These are phyloP conservation scores for Dictyostelium capitatum DNA, from an alignment of 78 protist genomes.

Conservation along the genomic window DNA sequence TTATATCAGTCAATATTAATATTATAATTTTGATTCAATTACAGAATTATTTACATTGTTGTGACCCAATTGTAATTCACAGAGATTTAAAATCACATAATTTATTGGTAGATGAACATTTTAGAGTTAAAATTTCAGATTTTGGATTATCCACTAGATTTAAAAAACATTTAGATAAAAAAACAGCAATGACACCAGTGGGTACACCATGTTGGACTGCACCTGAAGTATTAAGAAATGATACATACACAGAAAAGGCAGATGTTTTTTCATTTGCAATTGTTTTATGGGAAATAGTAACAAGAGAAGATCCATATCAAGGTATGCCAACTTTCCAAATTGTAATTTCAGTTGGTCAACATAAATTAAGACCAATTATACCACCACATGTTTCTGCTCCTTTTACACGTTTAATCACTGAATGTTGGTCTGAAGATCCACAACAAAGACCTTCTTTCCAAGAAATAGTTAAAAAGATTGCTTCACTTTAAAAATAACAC, in stretches of 20 bases:
- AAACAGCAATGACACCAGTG: conserved; percentile 77
- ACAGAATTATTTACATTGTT: conserved; percentile 80
- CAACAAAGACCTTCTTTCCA: conserved; percentile 80
- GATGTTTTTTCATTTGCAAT: conserved; percentile 77
- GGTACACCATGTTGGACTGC: conserved; percentile 85
- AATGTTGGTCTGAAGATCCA: conserved; percentile 82
- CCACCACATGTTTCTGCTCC: conserved; percentile 74
- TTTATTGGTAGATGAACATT: conserved; percentile 86
- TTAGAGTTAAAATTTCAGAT: conserved; percentile 82
- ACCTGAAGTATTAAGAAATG: conserved; percentile 70
- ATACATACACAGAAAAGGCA: conserved; percentile 70
- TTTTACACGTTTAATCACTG: conserved; percentile 51
- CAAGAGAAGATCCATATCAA: conserved; percentile 78
- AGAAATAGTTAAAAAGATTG: conserved; percentile 62
- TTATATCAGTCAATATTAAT: neutral
- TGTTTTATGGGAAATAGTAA: conserved; percentile 76
- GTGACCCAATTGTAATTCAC: conserved; percentile 86
- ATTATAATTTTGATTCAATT: neutral
- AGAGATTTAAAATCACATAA: conserved; percentile 86
- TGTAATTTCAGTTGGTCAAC: conserved; percentile 78
- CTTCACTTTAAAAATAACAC: neutral
- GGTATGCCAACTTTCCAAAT: conserved; percentile 88
- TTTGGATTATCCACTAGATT: conserved; percentile 76
- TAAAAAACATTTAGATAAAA: conserved; percentile 63
- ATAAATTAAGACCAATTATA: conserved; percentile 70